Conservation (phyloP, 148 eudicot genomes). For the Cornus florida region DNA sequence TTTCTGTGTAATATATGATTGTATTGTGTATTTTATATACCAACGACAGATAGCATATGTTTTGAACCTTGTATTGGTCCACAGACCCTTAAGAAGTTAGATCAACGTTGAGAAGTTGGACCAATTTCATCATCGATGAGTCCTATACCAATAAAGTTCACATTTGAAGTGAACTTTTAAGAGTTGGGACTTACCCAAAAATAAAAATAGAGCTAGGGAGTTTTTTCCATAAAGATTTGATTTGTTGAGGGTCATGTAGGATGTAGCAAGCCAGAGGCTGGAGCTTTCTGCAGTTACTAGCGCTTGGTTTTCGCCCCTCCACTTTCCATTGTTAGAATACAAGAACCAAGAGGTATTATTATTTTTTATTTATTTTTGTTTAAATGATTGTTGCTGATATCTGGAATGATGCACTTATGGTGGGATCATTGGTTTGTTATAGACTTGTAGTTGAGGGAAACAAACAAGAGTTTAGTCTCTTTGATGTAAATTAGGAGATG, state of each 20-base stretch:
- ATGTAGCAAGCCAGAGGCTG: slow-evolving; percentile 12
- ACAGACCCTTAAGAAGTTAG: neutral
- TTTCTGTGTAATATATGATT: neutral
- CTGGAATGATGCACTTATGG: neutral
- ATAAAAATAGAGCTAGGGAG: too few relatives aligned
- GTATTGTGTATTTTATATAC: neutral
- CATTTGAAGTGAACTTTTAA: neutral
- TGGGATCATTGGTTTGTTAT: neutral
- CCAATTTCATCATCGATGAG: neutral
- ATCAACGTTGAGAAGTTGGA: neutral
- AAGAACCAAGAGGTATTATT: slow-evolving; percentile 16
- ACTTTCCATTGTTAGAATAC: slow-evolving; percentile 19
- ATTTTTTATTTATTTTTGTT: neutral
- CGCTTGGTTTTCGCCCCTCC: slow-evolving; percentile 16
- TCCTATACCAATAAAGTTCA: neutral
- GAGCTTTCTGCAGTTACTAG: slow-evolving; percentile 13
- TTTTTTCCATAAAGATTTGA: neutral
- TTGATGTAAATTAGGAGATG: neutral
- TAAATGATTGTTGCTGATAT: neutral
- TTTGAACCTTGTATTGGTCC: neutral
- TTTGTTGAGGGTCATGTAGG: slow-evolving; percentile 7
- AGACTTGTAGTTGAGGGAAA: neutral
- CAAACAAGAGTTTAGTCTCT: neutral
- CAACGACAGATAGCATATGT: neutral
- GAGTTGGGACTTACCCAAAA: neutral